A percentile compares a stretch with the other conserved stretches of the same genome.
phyloP scores from a whole-genome alignment of 2,329 filamentous ascomycete genomes.

The Ophiostoma montium region DNA sequence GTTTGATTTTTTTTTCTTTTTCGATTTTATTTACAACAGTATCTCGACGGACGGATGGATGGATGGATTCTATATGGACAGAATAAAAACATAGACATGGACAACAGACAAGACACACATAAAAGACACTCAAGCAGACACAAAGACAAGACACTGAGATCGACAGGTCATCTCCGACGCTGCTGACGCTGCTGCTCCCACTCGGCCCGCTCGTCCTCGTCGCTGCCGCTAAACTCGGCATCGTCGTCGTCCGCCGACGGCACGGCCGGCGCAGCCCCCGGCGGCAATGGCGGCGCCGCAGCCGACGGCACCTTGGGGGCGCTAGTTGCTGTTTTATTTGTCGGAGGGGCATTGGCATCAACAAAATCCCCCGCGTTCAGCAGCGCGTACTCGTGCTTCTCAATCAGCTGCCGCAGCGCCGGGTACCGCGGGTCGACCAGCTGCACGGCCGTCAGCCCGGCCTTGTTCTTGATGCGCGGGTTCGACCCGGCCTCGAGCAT shows the following conservation, averaged over 20 bases:
- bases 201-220: slow-evolving; percentile 49
- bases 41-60: too few species aligned
- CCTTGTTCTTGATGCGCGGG: slow-evolving; percentile 51
- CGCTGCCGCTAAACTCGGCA: slow-evolving; percentile 49
- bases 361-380: slow-evolving; percentile 47
- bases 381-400: slow-evolving; percentile 54
- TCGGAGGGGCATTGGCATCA: slow-evolving; percentile 15
- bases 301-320: not conserved
- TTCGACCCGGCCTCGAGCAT: slow-evolving; percentile 64
- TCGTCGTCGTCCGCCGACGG: slow-evolving; percentile 31
- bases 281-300: not conserved
- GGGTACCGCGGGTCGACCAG: slow-evolving; percentile 59
- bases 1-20: not conserved
- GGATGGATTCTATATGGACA: too few species aligned
- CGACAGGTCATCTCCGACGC: not conserved
- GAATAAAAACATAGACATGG: too few species aligned
- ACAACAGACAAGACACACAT: too few species aligned
- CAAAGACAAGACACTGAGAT: too few species aligned
- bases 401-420: slow-evolving; percentile 46
- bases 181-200: slow-evolving; percentile 36
- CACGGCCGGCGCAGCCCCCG: slow-evolving; percentile 3
- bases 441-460: slow-evolving; percentile 55
- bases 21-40: too few species aligned
- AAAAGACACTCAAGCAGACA: too few species aligned
- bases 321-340: slow-evolving; percentile 6